Base-by-base conservation (phyloP, 441 rosid genomes). In the Adansonia rubrostipa region DNA sequence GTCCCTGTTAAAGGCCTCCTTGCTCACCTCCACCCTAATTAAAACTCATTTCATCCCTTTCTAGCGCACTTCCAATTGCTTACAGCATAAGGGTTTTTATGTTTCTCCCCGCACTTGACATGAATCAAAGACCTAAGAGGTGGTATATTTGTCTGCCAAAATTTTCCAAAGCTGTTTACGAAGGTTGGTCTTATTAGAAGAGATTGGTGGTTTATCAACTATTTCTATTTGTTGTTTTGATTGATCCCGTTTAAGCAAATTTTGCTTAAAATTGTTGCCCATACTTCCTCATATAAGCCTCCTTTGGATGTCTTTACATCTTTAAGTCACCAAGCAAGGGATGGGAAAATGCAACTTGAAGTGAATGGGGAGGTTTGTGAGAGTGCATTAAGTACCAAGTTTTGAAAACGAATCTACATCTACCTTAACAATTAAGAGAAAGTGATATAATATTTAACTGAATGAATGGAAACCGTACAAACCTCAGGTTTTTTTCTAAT, bases 111-210 rank as follows among this genome's bases (percentile, higher is more conserved):
- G 6, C 40, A 5, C 67, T 10, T 24, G 44, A 28, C 67, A 62
- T 62, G 44, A 62, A 62, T 28, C 17, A 62, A 62, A 24, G 44
- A 62, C 67, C 67, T 28, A n/a, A 13, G 15, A 62, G 67, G 28
- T 28, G n/a, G 15, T 61, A 22, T 11, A 22, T 61, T 61, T 61
- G 67, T 28, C 67, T 62, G 8, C 42, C 67, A 24, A 62, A 28
- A 62, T 4, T 62, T 40, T 62, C 44, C 44, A 13, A 61, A 28
- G 44, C 2, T 7, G 6, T 24, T 24, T 10, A 24, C 1, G 65
- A 62, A 13, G 7, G n/a, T 14, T 63, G 68, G 45, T 63, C 1
- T 33, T 63, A 33, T 28, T 22, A 60, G 24, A 60, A 36, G 64
- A 63, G 68, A 14, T 63, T 33, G 33, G 44, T 13, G 17, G 67